phyloP scores from a whole-genome alignment of 2,329 filamentous ascomycete genomes.

The Diaporthe citrichinensis region DNA sequence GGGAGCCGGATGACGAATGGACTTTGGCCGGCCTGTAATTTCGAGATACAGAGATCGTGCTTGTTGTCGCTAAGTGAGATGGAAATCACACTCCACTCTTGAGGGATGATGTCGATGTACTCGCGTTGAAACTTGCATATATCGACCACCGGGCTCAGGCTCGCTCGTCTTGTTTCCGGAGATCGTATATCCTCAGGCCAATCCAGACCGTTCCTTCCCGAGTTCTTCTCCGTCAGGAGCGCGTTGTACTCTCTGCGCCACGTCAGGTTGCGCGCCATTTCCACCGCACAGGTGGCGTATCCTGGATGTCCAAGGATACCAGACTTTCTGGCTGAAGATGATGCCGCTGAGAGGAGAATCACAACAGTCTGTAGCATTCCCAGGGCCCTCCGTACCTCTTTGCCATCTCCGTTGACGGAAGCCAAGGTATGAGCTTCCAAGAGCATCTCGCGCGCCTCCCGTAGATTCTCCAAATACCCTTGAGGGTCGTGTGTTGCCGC shows the following conservation, averaged over 20 bases:
- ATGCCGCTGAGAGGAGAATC: slow-evolving; percentile 75
- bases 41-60: slow-evolving; percentile 91
- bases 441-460: slow-evolving; percentile 76
- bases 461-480: slow-evolving; percentile 71
- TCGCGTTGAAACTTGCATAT: slow-evolving; percentile 79
- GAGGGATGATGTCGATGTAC: slow-evolving; percentile 88
- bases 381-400: slow-evolving; percentile 74
- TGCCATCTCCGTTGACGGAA: slow-evolving; percentile 67
- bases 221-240: slow-evolving; percentile 62
- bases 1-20: slow-evolving; percentile 92
- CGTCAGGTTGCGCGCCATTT: slow-evolving; percentile 78
- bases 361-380: slow-evolving; percentile 75
- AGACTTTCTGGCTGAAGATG: slow-evolving; percentile 56
- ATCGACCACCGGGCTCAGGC: slow-evolving; percentile 64
- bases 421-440: slow-evolving; percentile 73
- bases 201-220: slow-evolving; percentile 51
- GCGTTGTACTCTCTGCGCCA: slow-evolving; percentile 75
- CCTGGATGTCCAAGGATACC: slow-evolving; percentile 64
- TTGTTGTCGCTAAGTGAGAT: slow-evolving; percentile 85
- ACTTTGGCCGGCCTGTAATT: slow-evolving; percentile 79
- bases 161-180: slow-evolving; percentile 54
- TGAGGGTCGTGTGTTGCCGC: slow-evolving; percentile 47
- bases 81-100: slow-evolving; percentile 87
- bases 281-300: slow-evolving; percentile 74
- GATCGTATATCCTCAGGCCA: slow-evolving; percentile 54